Evolutionary conservation across 169 alveolate genomes (phyloP), one percentile per base, ranked within the genome.

Genomic region (Neospora caninum): DNA sequence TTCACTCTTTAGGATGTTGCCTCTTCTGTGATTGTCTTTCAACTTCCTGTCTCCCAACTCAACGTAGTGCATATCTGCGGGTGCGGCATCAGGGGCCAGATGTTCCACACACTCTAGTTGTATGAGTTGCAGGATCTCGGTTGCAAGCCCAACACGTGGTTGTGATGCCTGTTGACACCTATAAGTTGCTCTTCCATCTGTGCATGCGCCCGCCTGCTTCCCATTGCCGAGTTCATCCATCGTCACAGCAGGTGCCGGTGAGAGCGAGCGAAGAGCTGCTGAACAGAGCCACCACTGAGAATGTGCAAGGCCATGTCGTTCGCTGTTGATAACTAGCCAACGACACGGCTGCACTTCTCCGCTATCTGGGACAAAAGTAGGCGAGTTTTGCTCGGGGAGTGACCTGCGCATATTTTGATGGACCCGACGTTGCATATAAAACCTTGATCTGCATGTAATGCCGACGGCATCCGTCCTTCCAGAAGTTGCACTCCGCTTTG

Each of bases 201-300:
- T n/a, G 25, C 31, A 27, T 64, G 29, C 58, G 58, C 18, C 58
- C 9, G 6, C 6, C 78, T 29, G 34, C 78, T 29, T 64, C 84
- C 84, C 43, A 38, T 73, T 38, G 10, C 25, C 84, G 31, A 16
- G 45, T 20, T 73, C 31, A 34, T 0, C 18, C 22, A 43, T 4
- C 29, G 43, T 38, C 41, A 18, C 41, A 73, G 84, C 43, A 18
- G 43, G 10, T 4, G 22, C 43, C 45, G 84, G 41, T 27, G 41
- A 0, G 18, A 9, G 43, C 41, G 43, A 73, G 84, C 43, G 43
- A 13, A 34, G 29, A 73, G n/a, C 7, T 34, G 84, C 43, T n/a
- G 41, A 29, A 73, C 67, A 41, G 41, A 82, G 89, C 89, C 89
- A 82, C 89, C 89, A 82, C 89, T 82, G 89, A 16, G 89, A 27